Evolutionary conservation across 1,284 basidiomycete genomes (phyloP).

Genomic region (Boletus semigastroideus): DNA sequence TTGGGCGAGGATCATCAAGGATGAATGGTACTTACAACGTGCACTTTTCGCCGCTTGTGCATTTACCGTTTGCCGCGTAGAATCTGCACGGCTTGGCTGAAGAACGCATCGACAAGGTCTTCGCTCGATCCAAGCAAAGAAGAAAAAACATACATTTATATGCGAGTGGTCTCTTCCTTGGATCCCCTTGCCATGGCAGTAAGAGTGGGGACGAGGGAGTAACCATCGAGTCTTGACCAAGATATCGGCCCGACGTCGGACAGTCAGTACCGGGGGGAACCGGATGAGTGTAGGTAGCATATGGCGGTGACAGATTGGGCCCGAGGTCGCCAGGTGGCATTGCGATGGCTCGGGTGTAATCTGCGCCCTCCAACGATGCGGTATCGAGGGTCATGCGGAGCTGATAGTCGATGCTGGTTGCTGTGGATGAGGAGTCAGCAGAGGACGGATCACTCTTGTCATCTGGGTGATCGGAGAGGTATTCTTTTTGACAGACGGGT

Average conservation of each 20-base stretch:
- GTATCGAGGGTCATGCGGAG: slow-evolving; percentile 7
- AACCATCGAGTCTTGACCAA: slow-evolving; percentile 4
- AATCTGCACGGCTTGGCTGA: slow-evolving; percentile 69
- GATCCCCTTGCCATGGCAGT: slow-evolving; percentile 18
- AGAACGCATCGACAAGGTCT: slow-evolving; percentile 2
- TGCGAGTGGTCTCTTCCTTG: slow-evolving; percentile 20
- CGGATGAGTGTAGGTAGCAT: slow-evolving; percentile 11
- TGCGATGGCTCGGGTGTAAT: slow-evolving; percentile 1
- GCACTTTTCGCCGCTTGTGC: slow-evolving; percentile 61
- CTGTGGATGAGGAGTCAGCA: slow-evolving; percentile 19
- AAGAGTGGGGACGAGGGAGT: slow-evolving; percentile 1
- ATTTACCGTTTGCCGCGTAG: slow-evolving; percentile 46
- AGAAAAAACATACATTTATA: slow-evolving; percentile 28
- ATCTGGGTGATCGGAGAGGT: slow-evolving; percentile 18
- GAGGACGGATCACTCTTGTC: slow-evolving; percentile 32
- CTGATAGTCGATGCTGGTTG: slow-evolving; percentile 13
- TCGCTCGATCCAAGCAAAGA: background rate
- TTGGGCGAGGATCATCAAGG: slow-evolving; percentile 1
- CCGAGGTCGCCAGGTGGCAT: slow-evolving; percentile 10
- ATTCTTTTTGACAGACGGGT: slow-evolving; percentile 5
- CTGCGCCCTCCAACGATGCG: slow-evolving; percentile 4
- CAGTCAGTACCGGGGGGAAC: slow-evolving; percentile 13
- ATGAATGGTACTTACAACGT: slow-evolving; percentile 55
- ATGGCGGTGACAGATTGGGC: slow-evolving; percentile 10
- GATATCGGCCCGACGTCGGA: slow-evolving; percentile 10